phyloP scores from a whole-genome alignment of 495 filamentous ascomycete genomes.

The Xylaria nigripes region DNA sequence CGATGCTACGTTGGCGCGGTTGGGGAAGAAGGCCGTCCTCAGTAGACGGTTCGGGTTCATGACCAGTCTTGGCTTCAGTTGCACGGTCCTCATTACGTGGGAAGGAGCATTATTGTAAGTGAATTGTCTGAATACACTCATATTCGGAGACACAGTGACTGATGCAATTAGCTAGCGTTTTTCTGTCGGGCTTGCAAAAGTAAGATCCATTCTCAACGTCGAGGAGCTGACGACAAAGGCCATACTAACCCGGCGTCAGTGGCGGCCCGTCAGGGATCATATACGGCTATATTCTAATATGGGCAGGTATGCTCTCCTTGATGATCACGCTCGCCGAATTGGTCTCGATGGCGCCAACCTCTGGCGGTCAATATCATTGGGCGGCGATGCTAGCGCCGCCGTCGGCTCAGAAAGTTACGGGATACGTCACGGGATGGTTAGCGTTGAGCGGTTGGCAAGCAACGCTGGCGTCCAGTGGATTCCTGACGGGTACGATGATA shows the following conservation, averaged over 20 bases:
- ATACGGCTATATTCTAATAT: conserved; percentile 24
- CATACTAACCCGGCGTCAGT: conserved; percentile 8
- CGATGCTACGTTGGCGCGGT: not conserved
- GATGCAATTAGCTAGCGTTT: not conserved
- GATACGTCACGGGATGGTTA: conserved; percentile 54
- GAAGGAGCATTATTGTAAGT: conserved; percentile 19
- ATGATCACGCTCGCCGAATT: conserved; percentile 24
- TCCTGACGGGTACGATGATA: conserved; percentile 49
- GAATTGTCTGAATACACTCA: not conserved
- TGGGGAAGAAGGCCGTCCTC: conserved; percentile 3
- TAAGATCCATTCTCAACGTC: not conserved
- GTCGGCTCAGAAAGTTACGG: conserved; percentile 47
- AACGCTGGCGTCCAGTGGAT: conserved; percentile 44
- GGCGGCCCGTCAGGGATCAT: conserved; percentile 25
- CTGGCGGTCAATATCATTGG: conserved; percentile 41
- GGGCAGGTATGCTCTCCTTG: conserved; percentile 17
- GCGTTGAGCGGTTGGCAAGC: conserved; percentile 54
- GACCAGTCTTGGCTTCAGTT: conserved; percentile 37
- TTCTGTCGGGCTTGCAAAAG: not conserved
- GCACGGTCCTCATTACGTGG: conserved; percentile 37
- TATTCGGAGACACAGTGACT: not conserved
- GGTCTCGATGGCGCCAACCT: conserved; percentile 29
- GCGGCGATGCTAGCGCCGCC: conserved; percentile 51
- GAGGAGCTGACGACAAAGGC: not conserved
- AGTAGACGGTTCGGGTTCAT: conserved; percentile 35